Evolutionary conservation across 1,284 basidiomycete species (phyloP).

Genomic region (Malassezia caprae): DNA sequence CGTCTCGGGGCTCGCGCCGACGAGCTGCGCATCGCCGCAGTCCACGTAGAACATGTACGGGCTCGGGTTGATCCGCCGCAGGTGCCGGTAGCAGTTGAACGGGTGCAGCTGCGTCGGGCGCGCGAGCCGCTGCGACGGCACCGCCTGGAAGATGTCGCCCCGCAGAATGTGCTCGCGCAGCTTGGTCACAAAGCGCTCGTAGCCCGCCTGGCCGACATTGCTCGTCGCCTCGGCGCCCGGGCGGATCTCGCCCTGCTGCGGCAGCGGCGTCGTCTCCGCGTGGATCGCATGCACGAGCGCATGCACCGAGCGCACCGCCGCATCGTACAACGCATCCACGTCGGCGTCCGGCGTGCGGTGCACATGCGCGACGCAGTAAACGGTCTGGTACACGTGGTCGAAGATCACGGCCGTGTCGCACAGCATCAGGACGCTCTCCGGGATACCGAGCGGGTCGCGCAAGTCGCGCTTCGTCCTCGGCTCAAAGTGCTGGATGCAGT

Average conservation of each 20-base stretch:
- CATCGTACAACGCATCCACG: conserved; percentile 41
- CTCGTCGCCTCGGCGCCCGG: conserved; percentile 52
- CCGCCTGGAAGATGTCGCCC: conserved; percentile 97
- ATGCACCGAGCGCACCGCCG: conserved; percentile 22
- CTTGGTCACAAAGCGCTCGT: conserved; percentile 79
- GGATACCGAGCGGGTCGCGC: conserved; percentile 67
- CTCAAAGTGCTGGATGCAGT: conserved; percentile 93
- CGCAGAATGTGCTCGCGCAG: conserved; percentile 88
- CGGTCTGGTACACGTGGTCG: conserved; percentile 87
- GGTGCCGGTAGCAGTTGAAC: conserved; percentile 88
- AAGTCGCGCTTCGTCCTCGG: conserved; percentile 54
- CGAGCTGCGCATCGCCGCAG: conserved; percentile 71
- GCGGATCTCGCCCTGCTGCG: conserved; percentile 51
- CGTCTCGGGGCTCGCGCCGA: conserved; percentile 94
- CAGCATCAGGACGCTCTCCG: conserved; percentile 94
- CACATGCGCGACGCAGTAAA: conserved; percentile 90
- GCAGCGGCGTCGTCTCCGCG: conserved; percentile 54
- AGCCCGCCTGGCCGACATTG: conserved; percentile 88
- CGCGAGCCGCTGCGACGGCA: conserved; percentile 81
- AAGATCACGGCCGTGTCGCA: conserved; percentile 88
- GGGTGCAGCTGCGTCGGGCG: conserved; percentile 81
- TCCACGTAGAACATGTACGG: conserved; percentile 99
- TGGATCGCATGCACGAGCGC: conserved; percentile 21
- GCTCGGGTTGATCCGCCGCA: conserved; percentile 88
- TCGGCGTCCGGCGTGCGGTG: conserved; percentile 59